A percentile compares a stretch with the other conserved stretches of the same genome.
Conservation (phyloP, 192 early-diverging fungal species). For the Gamsiella multidivaricata region DNA sequence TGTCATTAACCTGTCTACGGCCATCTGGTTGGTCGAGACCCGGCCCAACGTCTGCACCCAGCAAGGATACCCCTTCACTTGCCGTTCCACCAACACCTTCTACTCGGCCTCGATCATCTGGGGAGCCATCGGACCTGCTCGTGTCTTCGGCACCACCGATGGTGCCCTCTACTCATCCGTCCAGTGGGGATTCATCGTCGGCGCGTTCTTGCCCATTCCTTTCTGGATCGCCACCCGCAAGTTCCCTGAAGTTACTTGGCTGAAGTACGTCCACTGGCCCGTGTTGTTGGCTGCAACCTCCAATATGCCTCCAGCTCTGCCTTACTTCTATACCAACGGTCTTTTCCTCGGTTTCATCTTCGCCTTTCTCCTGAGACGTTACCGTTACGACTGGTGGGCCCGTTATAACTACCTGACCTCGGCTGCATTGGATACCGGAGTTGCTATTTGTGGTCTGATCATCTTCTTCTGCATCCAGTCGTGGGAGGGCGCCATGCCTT, state of each 20-base stretch:
- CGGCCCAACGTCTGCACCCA: slow-evolving; percentile 56
- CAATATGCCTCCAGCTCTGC: slow-evolving; percentile 66
- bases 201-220: slow-evolving; percentile 66
- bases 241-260: slow-evolving; percentile 59
- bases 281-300: slow-evolving; percentile 63
- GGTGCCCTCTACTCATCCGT: slow-evolving; percentile 55
- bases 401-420: slow-evolving; percentile 78
- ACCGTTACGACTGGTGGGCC: slow-evolving; percentile 65
- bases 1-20: slow-evolving; percentile 63
- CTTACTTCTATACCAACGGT: slow-evolving; percentile 47
- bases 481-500: slow-evolving; percentile 19
- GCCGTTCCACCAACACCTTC: slow-evolving; percentile 65
- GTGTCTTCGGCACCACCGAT: slow-evolving; percentile 63
- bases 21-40: slow-evolving; percentile 58
- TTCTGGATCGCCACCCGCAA: slow-evolving; percentile 63
- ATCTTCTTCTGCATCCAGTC: slow-evolving; percentile 58
- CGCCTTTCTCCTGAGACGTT: slow-evolving; percentile 62
- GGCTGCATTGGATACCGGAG: slow-evolving; percentile 71
- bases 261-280: slow-evolving; percentile 68
- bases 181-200: slow-evolving; percentile 62
- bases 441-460: slow-evolving; percentile 58
- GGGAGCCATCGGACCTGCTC: slow-evolving; percentile 79
- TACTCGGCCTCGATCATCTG: slow-evolving; percentile 77
- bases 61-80: slow-evolving; percentile 58
- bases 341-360: slow-evolving; percentile 64